These are phyloP conservation scores for Phytophthora tubulina DNA, from an alignment of 352 stramenopile species.

Conservation along the genomic window DNA sequence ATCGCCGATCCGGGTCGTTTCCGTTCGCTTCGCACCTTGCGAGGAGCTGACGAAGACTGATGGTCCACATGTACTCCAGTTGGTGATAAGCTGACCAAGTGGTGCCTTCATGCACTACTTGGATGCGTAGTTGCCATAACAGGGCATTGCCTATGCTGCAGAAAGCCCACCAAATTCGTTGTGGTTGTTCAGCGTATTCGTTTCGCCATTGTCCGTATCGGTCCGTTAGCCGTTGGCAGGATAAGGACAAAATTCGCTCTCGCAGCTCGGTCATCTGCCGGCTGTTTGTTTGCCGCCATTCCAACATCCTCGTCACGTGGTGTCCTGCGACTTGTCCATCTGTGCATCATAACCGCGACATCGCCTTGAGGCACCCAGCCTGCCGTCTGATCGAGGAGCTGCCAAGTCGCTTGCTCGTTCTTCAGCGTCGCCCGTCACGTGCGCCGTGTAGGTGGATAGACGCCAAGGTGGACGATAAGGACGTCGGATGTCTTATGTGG, in stretches of 20 bases:
- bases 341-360: slow-evolving; percentile 20
- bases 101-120: too few relatives aligned
- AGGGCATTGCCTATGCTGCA: too few relatives aligned
- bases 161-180: too few relatives aligned
- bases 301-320: slow-evolving; percentile 36
- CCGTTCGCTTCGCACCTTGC: too few relatives aligned
- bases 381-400: slow-evolving; percentile 33
- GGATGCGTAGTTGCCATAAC: too few relatives aligned
- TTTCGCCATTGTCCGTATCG: too few relatives aligned
- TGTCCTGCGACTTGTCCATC: slow-evolving; percentile 11
- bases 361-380: not conserved
- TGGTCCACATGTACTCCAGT: too few relatives aligned
- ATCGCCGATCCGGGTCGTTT: too few relatives aligned
- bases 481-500: slow-evolving; percentile 14
- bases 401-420: slow-evolving; percentile 15
- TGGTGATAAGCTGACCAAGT: too few relatives aligned
- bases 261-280: slow-evolving; percentile 24
- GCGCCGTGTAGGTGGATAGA: slow-evolving; percentile 27
- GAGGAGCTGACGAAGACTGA: too few relatives aligned
- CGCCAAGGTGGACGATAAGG: slow-evolving; percentile 33
- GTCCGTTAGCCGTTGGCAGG: too few relatives aligned
- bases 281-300: slow-evolving; percentile 12
- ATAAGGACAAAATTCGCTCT: not conserved
- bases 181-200: too few relatives aligned
- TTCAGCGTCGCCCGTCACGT: slow-evolving; percentile 33